Base-by-base conservation (phyloP, 164 flowering plant genomes). In the Chloranthus sessilifolius region DNA sequence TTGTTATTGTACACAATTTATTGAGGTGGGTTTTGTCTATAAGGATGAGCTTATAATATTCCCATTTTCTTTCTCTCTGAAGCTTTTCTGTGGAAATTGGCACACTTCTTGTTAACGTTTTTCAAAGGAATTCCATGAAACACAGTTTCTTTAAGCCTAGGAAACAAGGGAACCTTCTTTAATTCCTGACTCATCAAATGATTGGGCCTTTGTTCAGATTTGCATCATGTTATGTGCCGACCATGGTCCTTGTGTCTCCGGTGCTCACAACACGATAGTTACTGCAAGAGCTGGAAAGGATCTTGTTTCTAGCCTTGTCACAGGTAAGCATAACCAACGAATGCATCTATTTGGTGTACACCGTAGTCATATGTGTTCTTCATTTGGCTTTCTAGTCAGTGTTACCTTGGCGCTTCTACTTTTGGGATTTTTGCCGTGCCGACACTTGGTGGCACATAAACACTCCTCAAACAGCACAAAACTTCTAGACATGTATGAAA, bases 261-360 rank as follows among this genome's bases (percentile, higher is more conserved):
- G 97, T 59, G 97, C 97, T 63, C 97, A 89, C 82, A 89, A 86
- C 69, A 73, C 94, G 21, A 89, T 86, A 44, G 95, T 89, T 33
- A 89, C 97, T 15, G 95, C 97, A 55, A 77, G 97, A 45, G 97
- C 97, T 37, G 95, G 95, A 54, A 89, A 89, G 67, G 97, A 89
- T 56, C 80, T 89, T 24, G 94, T 89, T 44, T 89, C 95, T 31
- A 76, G 97, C 52, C 88, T 89, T 43, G 97, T 89, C 37, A 78
- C 97, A 56, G 97, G 96, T 88, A 60, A 43, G 27, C 14, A n/a
- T n/a, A n/a, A n/a, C n/a, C n/a, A n/a, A n/a, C n/a, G 16, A 35
- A 14, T 31, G 36, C 49, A 17, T 30, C 15, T 35, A n/a, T 35
- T 12, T 20, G 2, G 3, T 21, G 15, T 19, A 14, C 19, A 12